These are phyloP conservation scores for Plectosphaerella sp. DNA, from an alignment of 2,329 filamentous ascomycete species.

Conservation along the genomic window DNA sequence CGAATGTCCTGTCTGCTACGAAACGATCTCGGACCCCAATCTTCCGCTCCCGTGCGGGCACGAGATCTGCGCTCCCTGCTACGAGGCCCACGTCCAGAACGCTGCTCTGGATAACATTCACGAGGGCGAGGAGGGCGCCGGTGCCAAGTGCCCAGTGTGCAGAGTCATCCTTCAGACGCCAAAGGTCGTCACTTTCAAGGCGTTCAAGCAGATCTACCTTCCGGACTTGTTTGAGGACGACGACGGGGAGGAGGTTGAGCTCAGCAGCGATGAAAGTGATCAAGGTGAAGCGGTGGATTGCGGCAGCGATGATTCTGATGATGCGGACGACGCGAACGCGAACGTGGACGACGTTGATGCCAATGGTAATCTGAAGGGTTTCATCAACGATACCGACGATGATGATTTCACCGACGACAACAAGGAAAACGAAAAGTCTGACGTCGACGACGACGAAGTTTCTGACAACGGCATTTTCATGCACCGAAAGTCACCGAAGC, in stretches of 20 bases:
- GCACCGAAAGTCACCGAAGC: too few species aligned
- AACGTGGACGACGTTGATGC: constrained; percentile 21
- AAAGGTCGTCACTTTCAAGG: constrained; percentile 67
- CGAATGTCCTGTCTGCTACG: constrained; percentile 80
- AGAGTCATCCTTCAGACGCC: constrained; percentile 61
- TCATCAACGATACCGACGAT: constrained; percentile 51
- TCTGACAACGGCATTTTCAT: too few species aligned
- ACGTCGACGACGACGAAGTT: constrained; percentile 26
- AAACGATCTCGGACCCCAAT: constrained; percentile 67
- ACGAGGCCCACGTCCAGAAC: constrained; percentile 62
- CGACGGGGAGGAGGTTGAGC: constrained; percentile 18
- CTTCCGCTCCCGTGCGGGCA: constrained; percentile 84
- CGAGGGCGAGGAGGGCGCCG: constrained; percentile 53
- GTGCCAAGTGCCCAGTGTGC: constrained; percentile 71
- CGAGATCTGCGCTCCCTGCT: constrained; percentile 72
- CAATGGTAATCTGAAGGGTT: constrained; percentile 42
- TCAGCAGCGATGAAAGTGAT: constrained; percentile 23
- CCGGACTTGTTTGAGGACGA: constrained; percentile 31
- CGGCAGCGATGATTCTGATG: constrained; percentile 24
- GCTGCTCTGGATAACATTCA: constrained; percentile 48
- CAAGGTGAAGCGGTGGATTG: constrained; percentile 5
- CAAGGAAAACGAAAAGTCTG: constrained; percentile 19
- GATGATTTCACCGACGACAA: constrained; percentile 23
- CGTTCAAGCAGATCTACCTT: constrained; percentile 71
- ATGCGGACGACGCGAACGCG: constrained; percentile 20